Base-by-base conservation (phyloP, 1,284 basidiomycete species). In the Acaromyces ingoldii region DNA sequence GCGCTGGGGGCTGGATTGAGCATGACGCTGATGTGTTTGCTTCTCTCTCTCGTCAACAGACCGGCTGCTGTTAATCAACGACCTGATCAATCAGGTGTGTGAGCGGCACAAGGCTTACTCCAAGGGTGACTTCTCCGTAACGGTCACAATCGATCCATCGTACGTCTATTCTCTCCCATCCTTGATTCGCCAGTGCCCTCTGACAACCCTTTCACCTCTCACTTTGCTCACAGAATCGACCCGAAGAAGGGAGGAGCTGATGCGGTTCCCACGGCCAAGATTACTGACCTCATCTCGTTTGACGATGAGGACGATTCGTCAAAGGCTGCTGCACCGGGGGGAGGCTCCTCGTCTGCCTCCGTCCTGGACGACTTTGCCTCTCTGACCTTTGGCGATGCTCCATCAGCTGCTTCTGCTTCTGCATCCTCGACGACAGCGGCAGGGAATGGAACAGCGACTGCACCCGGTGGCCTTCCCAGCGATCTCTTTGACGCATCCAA, bases 51-150 rank as follows among this genome's bases (percentile, higher is more conserved):
- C 39, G n/a, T 30, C 3, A 13, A 24, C 66, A 89, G 92, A 93
- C 63, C 89, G 90, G 1, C 86, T 96, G 76, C 80, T 98, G 25
- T 83, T 97, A 75, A 91, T 93, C 59, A 98, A 99, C 76, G 95
- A 99, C 77, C 85, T 95, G 67, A 93, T 98, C 77, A 97, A 98
- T 78, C 88, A 84, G 31, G 89, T 93, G 15, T 77, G 95, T 17
- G 83, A 84, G 40, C 86, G 93, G 24, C 96, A 92, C 73, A 89
- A 93, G 62, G 85, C 90, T 0, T 93, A 88, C 81, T 88, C 89
- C 77, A 85, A 84, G 57, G 93, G 92, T 37, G 91, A 97, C 77
- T 92, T 81, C 60, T 78, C 76, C 21, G 80, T 83, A 29, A 81
- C 84, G 28, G 78, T 84, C 33, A 82, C 88, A 72, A 75, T 78